Percentiles rank a stretch among this genome's conserved stretches.
These are phyloP conservation scores for Coprinellus aureogranulatus DNA, from an alignment of 768 basidiomycete species.

Conservation along the genomic window DNA sequence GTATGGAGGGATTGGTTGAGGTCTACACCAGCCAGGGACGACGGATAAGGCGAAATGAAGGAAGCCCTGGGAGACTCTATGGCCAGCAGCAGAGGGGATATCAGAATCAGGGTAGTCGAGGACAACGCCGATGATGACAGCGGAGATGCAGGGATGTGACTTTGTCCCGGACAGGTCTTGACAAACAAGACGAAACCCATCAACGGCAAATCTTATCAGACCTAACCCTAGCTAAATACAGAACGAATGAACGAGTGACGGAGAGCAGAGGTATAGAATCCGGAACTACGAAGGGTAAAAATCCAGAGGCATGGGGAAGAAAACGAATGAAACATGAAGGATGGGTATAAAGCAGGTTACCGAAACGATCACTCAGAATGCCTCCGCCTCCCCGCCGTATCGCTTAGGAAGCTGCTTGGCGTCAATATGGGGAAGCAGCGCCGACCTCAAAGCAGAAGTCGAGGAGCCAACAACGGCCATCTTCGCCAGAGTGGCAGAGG, in stretches of 20 bases:
- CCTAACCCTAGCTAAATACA: no score
- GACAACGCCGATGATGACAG: background rate
- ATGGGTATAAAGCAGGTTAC: background rate
- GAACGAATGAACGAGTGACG: background rate
- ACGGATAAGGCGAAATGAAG: background rate
- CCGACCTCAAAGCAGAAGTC: slow-evolving; percentile 53
- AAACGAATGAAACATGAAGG: background rate
- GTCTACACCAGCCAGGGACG: slow-evolving; percentile 3
- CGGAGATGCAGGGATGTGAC: background rate
- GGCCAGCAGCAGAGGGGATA: background rate
- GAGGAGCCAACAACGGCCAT: slow-evolving; percentile 76
- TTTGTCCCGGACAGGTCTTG: slow-evolving; percentile 1
- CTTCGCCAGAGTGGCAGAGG: slow-evolving; percentile 74
- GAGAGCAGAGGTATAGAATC: background rate
- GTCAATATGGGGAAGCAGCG: slow-evolving; percentile 57
- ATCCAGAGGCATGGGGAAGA: no score
- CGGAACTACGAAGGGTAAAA: no score
- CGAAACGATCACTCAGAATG: slow-evolving; percentile 35
- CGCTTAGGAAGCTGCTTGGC: slow-evolving; percentile 57
- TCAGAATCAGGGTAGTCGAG: background rate
- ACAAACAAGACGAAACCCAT: background rate
- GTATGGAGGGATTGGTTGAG: background rate
- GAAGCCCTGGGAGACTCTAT: slow-evolving; percentile 1
- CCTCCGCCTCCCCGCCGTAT: slow-evolving; percentile 68
- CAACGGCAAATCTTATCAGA: background rate